Conservation (phyloP, 495 filamentous ascomycete genomes). For the Aspergillus indologenus region DNA sequence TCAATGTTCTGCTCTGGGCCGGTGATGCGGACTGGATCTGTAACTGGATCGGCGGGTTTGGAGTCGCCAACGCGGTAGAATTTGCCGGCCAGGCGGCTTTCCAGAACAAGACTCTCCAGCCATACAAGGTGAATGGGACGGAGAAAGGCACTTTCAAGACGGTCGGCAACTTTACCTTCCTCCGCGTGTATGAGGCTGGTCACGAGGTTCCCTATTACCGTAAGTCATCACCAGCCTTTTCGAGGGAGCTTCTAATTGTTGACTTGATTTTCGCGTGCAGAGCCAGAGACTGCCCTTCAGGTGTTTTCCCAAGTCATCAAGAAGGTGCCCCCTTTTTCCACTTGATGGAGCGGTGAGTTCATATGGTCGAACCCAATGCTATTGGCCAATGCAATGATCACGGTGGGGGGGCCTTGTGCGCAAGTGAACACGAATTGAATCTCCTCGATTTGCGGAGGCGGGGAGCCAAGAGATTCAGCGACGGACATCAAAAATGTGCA, state of each 20-base stretch:
- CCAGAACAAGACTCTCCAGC: slow-evolving; percentile 27
- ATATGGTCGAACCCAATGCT: too few relatives aligned
- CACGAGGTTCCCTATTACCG: slow-evolving; percentile 52
- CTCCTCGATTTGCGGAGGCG: too few relatives aligned
- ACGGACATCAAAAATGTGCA: too few relatives aligned
- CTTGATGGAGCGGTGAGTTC: background rate
- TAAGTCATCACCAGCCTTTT: slow-evolving; percentile 10
- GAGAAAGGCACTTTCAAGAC: slow-evolving; percentile 50
- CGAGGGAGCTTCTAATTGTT: background rate
- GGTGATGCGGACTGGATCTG: slow-evolving; percentile 58
- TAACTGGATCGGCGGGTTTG: slow-evolving; percentile 50
- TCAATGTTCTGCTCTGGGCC: slow-evolving; percentile 52
- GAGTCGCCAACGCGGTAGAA: slow-evolving; percentile 41
- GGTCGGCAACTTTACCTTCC: slow-evolving; percentile 48
- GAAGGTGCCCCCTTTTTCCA: slow-evolving; percentile 17
- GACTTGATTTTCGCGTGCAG: slow-evolving; percentile 12
- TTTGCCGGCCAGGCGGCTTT: slow-evolving; percentile 41
- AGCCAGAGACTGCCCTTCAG: slow-evolving; percentile 47
- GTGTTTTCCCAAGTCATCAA: slow-evolving; percentile 51
- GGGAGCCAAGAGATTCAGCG: too few relatives aligned
- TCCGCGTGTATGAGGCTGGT: slow-evolving; percentile 51
- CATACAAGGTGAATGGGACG: slow-evolving; percentile 49
- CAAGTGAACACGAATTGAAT: too few relatives aligned
- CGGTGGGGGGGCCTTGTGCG: too few relatives aligned
- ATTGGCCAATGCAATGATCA: too few relatives aligned